A percentile compares a stretch with the other conserved stretches of the same genome.
These are phyloP conservation scores for Lactarius akahatsu DNA, from an alignment of 768 basidiomycete species.

Conservation along the genomic window DNA sequence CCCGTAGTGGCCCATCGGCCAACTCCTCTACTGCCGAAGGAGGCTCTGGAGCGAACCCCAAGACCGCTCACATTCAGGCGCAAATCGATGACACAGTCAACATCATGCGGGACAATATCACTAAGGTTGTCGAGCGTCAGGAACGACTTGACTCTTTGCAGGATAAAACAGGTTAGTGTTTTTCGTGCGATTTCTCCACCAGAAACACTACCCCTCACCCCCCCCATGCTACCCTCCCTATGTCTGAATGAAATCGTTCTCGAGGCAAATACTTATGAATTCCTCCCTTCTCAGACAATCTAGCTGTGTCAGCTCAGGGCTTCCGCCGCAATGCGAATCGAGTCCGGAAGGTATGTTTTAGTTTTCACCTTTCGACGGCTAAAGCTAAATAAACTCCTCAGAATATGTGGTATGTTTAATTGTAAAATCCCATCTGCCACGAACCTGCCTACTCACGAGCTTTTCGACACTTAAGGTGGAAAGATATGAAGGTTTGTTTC, in stretches of 20 bases:
- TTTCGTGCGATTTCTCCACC: background rate
- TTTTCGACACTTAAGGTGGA: constrained; percentile 63
- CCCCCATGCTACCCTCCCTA: background rate
- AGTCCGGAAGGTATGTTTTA: constrained; percentile 82
- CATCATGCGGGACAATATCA: constrained; percentile 98
- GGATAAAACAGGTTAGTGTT: constrained; percentile 90
- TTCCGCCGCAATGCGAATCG: constrained; percentile 97
- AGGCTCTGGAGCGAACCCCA: constrained; percentile 55
- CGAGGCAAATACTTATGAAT: constrained; percentile 2
- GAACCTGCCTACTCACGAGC: background rate
- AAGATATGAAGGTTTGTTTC: constrained; percentile 85
- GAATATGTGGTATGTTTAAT: constrained; percentile 84
- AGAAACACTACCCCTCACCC: background rate
- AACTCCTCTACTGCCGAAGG: constrained; percentile 46
- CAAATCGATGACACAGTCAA: constrained; percentile 97
- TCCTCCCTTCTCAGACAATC: constrained; percentile 61
- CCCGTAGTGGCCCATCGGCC: constrained; percentile 72
- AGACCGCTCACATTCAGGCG: constrained; percentile 94
- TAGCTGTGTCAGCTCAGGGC: constrained; percentile 98
- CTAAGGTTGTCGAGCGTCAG: constrained; percentile 91
- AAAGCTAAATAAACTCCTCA: constrained; percentile 35
- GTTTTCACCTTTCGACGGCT: background rate
- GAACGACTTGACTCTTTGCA: constrained; percentile 92
- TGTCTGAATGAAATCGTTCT: background rate
- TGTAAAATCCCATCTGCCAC: background rate